A percentile compares a stretch with the other conserved stretches of the same genome.
These are phyloP conservation scores for Fusarium chlamydosporum DNA, from an alignment of 2,329 filamentous ascomycete genomes.

Conservation along the genomic window DNA sequence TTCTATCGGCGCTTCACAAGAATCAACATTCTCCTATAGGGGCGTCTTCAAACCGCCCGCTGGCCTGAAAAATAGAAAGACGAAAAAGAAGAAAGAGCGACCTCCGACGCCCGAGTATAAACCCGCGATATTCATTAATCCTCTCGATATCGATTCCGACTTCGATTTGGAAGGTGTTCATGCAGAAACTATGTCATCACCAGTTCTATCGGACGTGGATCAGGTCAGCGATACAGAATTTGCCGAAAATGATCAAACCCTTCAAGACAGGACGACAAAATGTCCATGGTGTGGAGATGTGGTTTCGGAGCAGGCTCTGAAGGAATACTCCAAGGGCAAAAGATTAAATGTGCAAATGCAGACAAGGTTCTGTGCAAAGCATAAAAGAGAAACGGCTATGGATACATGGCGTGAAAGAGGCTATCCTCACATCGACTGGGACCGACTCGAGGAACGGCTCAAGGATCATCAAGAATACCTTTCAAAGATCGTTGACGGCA, in stretches of 20 bases:
- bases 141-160: slow-evolving; percentile 23
- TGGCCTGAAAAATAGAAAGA: not conserved
- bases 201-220: slow-evolving; percentile 40
- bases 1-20: slow-evolving; percentile 29
- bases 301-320: slow-evolving; percentile 70
- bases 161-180: not conserved
- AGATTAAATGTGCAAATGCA: slow-evolving; percentile 71
- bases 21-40: not conserved
- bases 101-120: slow-evolving; percentile 7
- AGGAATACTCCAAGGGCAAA: slow-evolving; percentile 63
- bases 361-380: slow-evolving; percentile 73
- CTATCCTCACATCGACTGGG: slow-evolving; percentile 82
- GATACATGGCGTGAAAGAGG: slow-evolving; percentile 64
- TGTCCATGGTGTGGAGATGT: slow-evolving; percentile 78
- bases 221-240: slow-evolving; percentile 21
- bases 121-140: slow-evolving; percentile 28
- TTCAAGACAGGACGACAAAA: slow-evolving; percentile 47
- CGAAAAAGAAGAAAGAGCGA: slow-evolving; percentile 7
- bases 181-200: slow-evolving; percentile 16
- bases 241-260: slow-evolving; percentile 15
- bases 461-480: slow-evolving; percentile 68
- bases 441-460: slow-evolving; percentile 70
- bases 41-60: not conserved
- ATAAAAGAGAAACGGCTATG: slow-evolving; percentile 69
- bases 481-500: slow-evolving; percentile 71